Evolutionary conservation across 2,329 filamentous ascomycete genomes (phyloP).

Genomic region (Samsoniella hepiali): DNA sequence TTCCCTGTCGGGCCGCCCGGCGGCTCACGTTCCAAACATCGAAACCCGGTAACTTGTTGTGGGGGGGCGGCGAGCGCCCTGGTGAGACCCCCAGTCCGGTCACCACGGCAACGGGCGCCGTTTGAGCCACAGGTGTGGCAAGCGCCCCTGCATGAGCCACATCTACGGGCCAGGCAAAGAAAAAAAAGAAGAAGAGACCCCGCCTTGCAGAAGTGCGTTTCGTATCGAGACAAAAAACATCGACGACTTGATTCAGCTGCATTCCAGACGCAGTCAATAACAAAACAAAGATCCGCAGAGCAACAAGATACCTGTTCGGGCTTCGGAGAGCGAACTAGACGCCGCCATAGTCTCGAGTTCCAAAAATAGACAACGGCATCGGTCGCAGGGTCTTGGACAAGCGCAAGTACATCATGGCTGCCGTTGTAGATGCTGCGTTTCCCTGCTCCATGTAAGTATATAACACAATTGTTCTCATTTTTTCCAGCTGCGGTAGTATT

Average conservation of each 20-base stretch:
- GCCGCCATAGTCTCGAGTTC: neutral
- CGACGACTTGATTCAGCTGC: constrained; percentile 12
- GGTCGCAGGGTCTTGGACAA: neutral
- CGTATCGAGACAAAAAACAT: neutral
- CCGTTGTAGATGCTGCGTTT: constrained; percentile 47
- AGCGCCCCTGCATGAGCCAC: neutral
- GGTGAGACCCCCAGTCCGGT: constrained; percentile 18
- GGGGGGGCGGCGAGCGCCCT: constrained; percentile 7
- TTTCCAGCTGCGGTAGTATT: neutral
- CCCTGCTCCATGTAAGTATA: constrained; percentile 60
- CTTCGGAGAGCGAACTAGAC: neutral
- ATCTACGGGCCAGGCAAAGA: neutral
- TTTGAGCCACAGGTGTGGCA: constrained; percentile 1
- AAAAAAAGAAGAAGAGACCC: neutral
- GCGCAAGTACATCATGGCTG: constrained; percentile 35
- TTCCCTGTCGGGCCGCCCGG: neutral
- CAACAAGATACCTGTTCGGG: neutral
- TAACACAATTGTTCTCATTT: neutral
- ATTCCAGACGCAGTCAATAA: constrained; percentile 12
- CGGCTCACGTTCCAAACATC: neutral
- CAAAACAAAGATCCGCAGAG: neutral
- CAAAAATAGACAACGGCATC: constrained; percentile 11
- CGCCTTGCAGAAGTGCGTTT: neutral
- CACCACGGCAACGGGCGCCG: constrained; percentile 23
- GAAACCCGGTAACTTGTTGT: constrained; percentile 14